These are phyloP conservation scores for Geotrichum klebahnii DNA, from an alignment of 1,139 yeast species.

Conservation along the genomic window DNA sequence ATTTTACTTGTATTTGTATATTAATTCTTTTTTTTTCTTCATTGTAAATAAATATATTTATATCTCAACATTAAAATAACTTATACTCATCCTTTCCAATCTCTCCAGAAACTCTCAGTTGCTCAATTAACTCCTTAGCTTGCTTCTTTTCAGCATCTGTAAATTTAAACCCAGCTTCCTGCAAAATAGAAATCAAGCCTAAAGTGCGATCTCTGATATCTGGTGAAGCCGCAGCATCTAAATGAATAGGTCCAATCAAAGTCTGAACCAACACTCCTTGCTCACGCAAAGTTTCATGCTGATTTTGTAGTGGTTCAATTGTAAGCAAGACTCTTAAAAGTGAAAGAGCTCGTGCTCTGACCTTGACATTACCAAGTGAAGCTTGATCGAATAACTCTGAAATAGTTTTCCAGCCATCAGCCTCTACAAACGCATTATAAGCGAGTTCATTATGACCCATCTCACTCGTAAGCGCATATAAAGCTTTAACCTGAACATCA, in stretches of 20 bases:
- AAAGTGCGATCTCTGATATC: constrained; percentile 19
- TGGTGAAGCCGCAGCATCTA: constrained; percentile 8
- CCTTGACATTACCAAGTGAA: constrained; percentile 13
- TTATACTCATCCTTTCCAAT: constrained; percentile 20
- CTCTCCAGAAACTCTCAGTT: constrained; percentile 22
- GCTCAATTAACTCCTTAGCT: constrained; percentile 43
- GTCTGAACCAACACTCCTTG: constrained; percentile 12
- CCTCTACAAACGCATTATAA: constrained; percentile 51
- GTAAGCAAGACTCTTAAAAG: constrained; percentile 20
- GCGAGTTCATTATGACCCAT: constrained; percentile 67
- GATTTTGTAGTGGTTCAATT: constrained; percentile 15
- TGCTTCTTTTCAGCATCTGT: constrained; percentile 45
- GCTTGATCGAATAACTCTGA: constrained; percentile 3
- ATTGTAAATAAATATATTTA: not conserved
- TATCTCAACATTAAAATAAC: constrained; percentile 7
- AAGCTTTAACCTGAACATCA: constrained; percentile 53
- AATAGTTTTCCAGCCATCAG: constrained; percentile 55
- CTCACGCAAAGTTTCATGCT: constrained; percentile 14
- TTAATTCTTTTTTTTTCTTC: not conserved
- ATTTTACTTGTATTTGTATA: not conserved
- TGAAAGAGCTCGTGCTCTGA: constrained; percentile 16
- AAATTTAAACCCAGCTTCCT: constrained; percentile 47
- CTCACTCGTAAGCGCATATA: constrained; percentile 72
- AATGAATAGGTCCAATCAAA: constrained; percentile 13
- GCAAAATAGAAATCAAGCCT: constrained; percentile 15